Evolutionary conservation across 2,329 filamentous ascomycete genomes (phyloP), one percentile per base, ranked within the genome.

Genomic region (Annulohypoxylon truncatum): DNA sequence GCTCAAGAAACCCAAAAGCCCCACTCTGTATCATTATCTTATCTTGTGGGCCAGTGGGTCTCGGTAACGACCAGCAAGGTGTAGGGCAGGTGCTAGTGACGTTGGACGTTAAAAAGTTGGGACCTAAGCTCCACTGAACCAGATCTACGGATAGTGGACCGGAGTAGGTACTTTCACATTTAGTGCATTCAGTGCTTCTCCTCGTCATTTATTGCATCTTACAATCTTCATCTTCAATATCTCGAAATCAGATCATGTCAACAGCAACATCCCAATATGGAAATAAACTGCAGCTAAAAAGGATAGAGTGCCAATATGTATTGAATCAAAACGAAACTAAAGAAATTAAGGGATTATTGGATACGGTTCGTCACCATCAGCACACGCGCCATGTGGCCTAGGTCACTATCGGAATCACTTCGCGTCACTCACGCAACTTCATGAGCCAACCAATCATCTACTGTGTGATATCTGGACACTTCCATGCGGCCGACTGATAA

Each of bases 391-490:
- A 63, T 63, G 59, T 68, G 66, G 62, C 59, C 54, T 26, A 22
- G 44, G 55, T 68, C 63, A 64, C 59, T 59, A 59, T 48, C 47
- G 61, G 42, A 61, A 55, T 67, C 35, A 26, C 48, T 56, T 28
- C 56, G 29, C 51, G 48, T 65, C 61, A 62, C 54, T 53, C 38
- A 60, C 50, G 44, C 42, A 68, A 38, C 52, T 61, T 40, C 28
- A 48, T 29, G 6, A 22, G 15, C 52, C 52, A 55, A 55, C 67
- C 67, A 70, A 68, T 70, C 61, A 70, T 57, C 48, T 61, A 40
- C 42, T 52, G 50, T 10, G 44, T 55, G 40, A 47, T 60, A 60
- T 65, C 64, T 61, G 64, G 58, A 50, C 52, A 50, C 38, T 44
- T 24, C 46, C 61, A 63, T 67, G 64, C 64, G 40, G 26, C 61